These are phyloP conservation scores for Coemansia sp. DNA, from an alignment of 192 early-diverging fungal species.

Conservation along the genomic window DNA sequence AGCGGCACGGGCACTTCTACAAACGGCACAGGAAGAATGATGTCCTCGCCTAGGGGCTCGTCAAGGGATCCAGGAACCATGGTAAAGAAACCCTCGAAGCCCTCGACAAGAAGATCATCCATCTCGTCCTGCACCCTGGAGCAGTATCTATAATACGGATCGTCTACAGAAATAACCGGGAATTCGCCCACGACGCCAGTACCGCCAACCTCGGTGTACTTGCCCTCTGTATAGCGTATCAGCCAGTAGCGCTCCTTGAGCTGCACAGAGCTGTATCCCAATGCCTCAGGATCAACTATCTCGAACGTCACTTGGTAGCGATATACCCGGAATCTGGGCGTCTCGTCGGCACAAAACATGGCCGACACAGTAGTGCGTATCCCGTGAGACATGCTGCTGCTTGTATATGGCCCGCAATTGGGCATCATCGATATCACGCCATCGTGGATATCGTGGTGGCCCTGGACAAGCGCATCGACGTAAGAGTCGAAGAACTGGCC, in stretches of 20 bases:
- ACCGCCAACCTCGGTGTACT: slow-evolving; percentile 16
- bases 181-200: slow-evolving; percentile 40
- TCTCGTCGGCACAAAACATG: slow-evolving; percentile 49
- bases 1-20: slow-evolving; percentile 36
- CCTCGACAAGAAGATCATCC: slow-evolving; percentile 18
- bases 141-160: slow-evolving; percentile 36
- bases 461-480: slow-evolving; percentile 23
- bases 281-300: slow-evolving; percentile 14
- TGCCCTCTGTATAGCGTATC: slow-evolving; percentile 20
- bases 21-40: slow-evolving; percentile 28
- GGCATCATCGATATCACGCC: slow-evolving; percentile 38
- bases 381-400: slow-evolving; percentile 23
- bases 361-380: slow-evolving; percentile 39
- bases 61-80: slow-evolving; percentile 47
- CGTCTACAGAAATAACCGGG: slow-evolving; percentile 19
- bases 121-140: slow-evolving; percentile 38
- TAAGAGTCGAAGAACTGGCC: slow-evolving; percentile 37
- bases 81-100: slow-evolving; percentile 35
- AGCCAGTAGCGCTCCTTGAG: slow-evolving; percentile 38
- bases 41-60: slow-evolving; percentile 23
- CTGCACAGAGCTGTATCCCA: slow-evolving; percentile 28
- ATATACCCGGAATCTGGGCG: slow-evolving; percentile 25
- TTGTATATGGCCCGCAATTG: slow-evolving; percentile 31
- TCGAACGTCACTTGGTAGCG: slow-evolving; percentile 47
- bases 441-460: slow-evolving; percentile 23